Percentiles rank a stretch among this genome's conserved stretches.
These are phyloP conservation scores for Echinochloa phyllopogon DNA, from an alignment of 176 grass and related monocot species.

Conservation along the genomic window DNA sequence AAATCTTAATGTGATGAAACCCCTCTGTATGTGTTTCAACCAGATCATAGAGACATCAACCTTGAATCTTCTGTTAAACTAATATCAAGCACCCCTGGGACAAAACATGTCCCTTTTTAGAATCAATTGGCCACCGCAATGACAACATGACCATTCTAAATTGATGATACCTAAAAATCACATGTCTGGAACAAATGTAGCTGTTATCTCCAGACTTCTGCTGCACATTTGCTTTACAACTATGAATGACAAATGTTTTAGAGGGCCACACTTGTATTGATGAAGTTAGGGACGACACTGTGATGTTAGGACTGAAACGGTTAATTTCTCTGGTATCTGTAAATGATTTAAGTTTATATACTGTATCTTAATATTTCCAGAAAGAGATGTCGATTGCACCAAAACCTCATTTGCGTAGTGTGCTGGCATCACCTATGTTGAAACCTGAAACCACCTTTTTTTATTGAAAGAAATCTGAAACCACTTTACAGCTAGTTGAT, in stretches of 20 bases:
- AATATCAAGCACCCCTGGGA: neutral
- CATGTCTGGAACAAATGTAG: neutral
- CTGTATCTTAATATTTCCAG: slow-evolving; percentile 8
- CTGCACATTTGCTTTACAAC: neutral
- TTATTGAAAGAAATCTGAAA: neutral
- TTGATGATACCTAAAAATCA: slow-evolving; percentile 17
- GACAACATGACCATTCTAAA: neutral
- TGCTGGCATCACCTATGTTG: neutral
- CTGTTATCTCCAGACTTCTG: neutral
- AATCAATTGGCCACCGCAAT: neutral
- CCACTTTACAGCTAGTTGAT: slow-evolving; percentile 1
- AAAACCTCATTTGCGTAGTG: neutral
- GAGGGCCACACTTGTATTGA: neutral
- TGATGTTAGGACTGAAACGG: neutral
- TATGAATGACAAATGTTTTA: slow-evolving; percentile 9
- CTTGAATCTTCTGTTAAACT: slow-evolving; percentile 14
- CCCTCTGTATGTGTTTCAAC: neutral
- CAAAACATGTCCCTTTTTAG: neutral
- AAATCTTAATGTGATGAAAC: neutral
- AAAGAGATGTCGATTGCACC: neutral
- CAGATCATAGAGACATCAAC: slow-evolving; percentile 1
- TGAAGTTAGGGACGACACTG: neutral
- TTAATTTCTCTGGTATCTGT: slow-evolving; percentile 12
- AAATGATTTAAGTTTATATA: neutral
- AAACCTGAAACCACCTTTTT: neutral